Evolutionary conservation across 2,329 filamentous ascomycete species (phyloP).

Genomic region (Peltaster fructicola): DNA sequence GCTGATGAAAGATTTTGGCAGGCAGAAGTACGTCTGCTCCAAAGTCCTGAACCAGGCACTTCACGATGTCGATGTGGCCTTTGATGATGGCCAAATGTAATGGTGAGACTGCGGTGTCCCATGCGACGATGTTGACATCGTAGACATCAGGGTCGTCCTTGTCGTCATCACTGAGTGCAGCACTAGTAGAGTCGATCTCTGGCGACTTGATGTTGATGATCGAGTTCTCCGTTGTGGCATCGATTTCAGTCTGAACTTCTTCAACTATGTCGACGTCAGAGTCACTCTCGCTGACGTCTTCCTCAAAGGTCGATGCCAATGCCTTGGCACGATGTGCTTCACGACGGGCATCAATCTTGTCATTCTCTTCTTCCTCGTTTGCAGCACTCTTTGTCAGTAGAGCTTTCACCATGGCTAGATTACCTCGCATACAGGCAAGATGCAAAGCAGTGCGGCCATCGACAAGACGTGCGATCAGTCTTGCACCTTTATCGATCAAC

Average conservation of each 20-base stretch:
- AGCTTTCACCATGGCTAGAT: conserved; percentile 49
- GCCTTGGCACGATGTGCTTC: conserved; percentile 8
- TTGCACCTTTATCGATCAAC: conserved; percentile 54
- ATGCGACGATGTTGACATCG: conserved; percentile 59
- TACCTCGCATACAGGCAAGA: conserved; percentile 54
- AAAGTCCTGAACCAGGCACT: conserved; percentile 49
- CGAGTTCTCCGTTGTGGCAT: conserved; percentile 41
- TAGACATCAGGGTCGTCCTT: conserved; percentile 61
- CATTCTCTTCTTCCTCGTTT: conserved; percentile 50
- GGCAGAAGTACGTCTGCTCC: conserved; percentile 63
- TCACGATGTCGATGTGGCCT: conserved; percentile 52
- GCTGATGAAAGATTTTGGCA: conserved; percentile 42
- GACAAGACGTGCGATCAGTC: conserved; percentile 55
- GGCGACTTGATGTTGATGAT: conserved; percentile 46
- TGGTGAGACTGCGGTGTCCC: conserved; percentile 58
- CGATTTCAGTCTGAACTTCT: conserved; percentile 17
- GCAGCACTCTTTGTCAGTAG: conserved; percentile 56
- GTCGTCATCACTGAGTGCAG: conserved; percentile 28
- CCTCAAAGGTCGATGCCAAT: conserved; percentile 1
- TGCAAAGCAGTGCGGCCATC: conserved; percentile 75
- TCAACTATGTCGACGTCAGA: conserved; percentile 30
- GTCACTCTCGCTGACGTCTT: conserved; percentile 18
- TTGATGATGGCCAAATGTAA: conserved; percentile 63
- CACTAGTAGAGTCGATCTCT: too few relatives aligned
- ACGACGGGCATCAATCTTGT: conserved; percentile 22